Base-by-base conservation (phyloP, 805 yeast species). In the Metschnikowia koreensis region DNA sequence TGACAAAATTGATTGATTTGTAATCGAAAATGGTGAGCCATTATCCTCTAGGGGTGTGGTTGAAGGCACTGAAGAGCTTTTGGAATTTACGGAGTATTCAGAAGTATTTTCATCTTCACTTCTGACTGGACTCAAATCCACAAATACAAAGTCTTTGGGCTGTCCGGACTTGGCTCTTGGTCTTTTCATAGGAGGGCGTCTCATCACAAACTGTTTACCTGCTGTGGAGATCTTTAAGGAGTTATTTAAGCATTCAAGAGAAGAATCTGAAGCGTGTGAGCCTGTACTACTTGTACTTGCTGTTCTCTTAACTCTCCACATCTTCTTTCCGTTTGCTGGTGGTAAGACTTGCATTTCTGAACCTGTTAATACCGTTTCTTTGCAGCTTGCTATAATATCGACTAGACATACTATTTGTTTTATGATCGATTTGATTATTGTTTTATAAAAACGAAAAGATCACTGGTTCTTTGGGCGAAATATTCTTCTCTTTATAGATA, bases 131-230 rank as follows among this genome's bases (percentile, higher is more conserved):
- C 76, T 71, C 56, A 74, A 71, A 58, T 74, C 77, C 41, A 74
- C 79, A 56, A 74, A 74, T 16, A 74, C 76, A 54, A 74, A 74
- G 56, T 73, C 77, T 61, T 71, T 73, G 46, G 76, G 76, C 67
- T 66, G 69, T 3, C 79, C 79, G 7, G 77, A 77, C 60, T 66
- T 69, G 57, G 69, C 66, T 65, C 71, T 74, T 33, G 79, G 79
- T 61, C 79, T 71, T 57, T 67, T 72, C 49, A 67, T 66, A 15
- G 77, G 76, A 11, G 75, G 73, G 52, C 74, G 69, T 54, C 67
- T 71, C 39, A 62, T 63, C 40, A 66, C 55, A 56, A 65, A 71
- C 52, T 66, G 64, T 28, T 63, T 65, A 26, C 70, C 73, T 37
- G 75, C 74, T 48, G 77, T 73, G 48, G 74, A 61, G 45, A 74